phyloP scores from a whole-genome alignment of 1,139 yeast genomes.

The Yueomyces sp. region DNA sequence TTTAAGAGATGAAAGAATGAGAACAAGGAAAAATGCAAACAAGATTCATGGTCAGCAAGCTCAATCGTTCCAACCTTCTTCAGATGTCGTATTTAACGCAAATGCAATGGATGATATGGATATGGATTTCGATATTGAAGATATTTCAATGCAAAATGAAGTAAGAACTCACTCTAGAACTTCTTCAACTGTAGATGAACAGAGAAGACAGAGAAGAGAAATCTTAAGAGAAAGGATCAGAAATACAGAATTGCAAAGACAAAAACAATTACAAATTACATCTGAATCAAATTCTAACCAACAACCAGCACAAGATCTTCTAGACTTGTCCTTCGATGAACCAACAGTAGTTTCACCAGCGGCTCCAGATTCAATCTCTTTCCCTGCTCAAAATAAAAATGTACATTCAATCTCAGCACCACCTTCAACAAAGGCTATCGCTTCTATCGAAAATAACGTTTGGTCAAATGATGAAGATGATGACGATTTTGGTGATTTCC shows the following conservation, averaged over 20 bases:
- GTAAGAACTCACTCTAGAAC: conserved; percentile 3
- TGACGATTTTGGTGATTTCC: conserved; percentile 27
- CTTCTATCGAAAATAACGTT: conserved; percentile 2
- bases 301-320: conserved; percentile 5
- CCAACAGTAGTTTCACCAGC: neutral
- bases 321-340: conserved; percentile 9
- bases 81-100: conserved; percentile 2
- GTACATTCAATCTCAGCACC: neutral
- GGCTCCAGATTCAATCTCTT: no score
- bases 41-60: conserved; percentile 17
- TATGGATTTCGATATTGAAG: conserved; percentile 4
- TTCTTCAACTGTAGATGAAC: conserved; percentile 2
- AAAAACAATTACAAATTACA: neutral
- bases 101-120: conserved; percentile 2
- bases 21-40: conserved; percentile 12
- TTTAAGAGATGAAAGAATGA: conserved; percentile 19
- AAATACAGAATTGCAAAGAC: conserved; percentile 6
- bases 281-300: neutral
- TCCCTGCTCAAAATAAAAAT: no score
- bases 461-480: conserved; percentile 12
- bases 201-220: conserved; percentile 4
- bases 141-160: conserved; percentile 1
- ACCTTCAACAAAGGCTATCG: neutral
- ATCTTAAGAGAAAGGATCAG: conserved; percentile 2
- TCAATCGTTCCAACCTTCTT: neutral